These are phyloP conservation scores for Triticum timopheevii DNA, from an alignment of 176 grass and related monocot genomes.

Conservation along the genomic window DNA sequence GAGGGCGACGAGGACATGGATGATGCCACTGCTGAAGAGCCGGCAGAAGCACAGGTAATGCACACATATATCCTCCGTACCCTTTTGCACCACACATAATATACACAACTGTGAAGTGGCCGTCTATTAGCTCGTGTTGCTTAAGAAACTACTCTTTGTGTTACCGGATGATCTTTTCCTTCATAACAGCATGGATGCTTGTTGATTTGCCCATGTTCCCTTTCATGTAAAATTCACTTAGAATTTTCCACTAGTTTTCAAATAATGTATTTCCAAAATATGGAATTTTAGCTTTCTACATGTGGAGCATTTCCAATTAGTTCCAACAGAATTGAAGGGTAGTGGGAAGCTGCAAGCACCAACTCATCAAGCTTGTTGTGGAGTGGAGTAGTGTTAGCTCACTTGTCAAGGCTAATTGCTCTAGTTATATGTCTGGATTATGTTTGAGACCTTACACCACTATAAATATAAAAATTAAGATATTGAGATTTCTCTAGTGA, in stretches of 20 bases:
- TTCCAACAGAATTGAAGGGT: not conserved
- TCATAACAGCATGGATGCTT: not conserved
- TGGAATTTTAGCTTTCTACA: not conserved
- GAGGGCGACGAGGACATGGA: conserved; percentile 76
- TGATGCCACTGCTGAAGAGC: conserved; percentile 43
- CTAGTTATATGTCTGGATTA: not conserved
- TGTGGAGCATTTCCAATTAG: not conserved
- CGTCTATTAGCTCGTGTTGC: not conserved
- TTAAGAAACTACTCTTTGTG: not conserved
- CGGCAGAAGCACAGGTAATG: conserved; percentile 29
- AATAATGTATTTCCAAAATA: not conserved
- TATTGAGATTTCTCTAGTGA: not conserved
- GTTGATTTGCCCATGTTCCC: not conserved
- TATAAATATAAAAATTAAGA: not conserved
- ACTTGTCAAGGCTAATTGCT: not conserved
- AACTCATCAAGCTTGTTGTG: not conserved
- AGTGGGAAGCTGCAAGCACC: not conserved
- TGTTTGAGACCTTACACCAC: not conserved
- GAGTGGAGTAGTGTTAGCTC: not conserved
- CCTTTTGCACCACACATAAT: conserved; percentile 3
- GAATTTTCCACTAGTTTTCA: not conserved
- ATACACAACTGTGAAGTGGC: not conserved
- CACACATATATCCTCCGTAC: not conserved
- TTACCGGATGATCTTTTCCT: not conserved
- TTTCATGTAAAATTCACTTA: not conserved